Percentiles rank a stretch among this genome's conserved stretches.
phyloP scores from a whole-genome alignment of 192 early-diverging fungal genomes.

The Coemansia sp. region DNA sequence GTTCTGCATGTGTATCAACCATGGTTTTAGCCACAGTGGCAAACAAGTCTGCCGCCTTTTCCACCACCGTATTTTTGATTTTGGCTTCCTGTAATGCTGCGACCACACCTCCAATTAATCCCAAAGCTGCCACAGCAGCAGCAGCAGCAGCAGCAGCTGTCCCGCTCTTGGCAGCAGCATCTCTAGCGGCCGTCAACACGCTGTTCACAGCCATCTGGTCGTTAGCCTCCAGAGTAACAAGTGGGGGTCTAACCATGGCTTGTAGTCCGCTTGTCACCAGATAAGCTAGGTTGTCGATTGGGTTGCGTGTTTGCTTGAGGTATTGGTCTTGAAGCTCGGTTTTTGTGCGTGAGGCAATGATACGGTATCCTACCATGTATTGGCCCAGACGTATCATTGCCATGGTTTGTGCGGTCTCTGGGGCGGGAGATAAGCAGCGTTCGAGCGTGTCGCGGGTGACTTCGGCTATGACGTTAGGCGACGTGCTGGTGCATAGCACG shows the following conservation, averaged over 20 bases:
- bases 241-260: background rate
- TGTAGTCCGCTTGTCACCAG: background rate
- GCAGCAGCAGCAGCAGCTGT: too few relatives aligned
- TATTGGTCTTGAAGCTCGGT: background rate
- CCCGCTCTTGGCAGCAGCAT: too few relatives aligned
- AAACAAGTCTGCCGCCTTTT: background rate
- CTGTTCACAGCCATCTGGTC: background rate
- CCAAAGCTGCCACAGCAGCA: conserved; percentile 6
- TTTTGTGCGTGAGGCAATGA: background rate
- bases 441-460: conserved; percentile 20
- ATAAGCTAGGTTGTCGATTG: conserved; percentile 14
- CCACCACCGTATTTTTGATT: background rate
- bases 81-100: conserved; percentile 6
- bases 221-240: background rate
- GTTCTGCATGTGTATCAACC: too few relatives aligned
- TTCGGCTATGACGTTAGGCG: conserved; percentile 26
- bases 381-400: conserved; percentile 20
- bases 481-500: conserved; percentile 19
- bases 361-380: conserved; percentile 19
- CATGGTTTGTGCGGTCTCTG: too few relatives aligned
- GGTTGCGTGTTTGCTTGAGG: background rate
- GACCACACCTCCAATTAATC: conserved; percentile 23
- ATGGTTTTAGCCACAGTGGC: background rate
- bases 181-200: background rate
- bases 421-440: background rate